Evolutionary conservation across 139 green algal species (phyloP).

Genomic region (Auxenochlorella pyrenoidosa): DNA sequence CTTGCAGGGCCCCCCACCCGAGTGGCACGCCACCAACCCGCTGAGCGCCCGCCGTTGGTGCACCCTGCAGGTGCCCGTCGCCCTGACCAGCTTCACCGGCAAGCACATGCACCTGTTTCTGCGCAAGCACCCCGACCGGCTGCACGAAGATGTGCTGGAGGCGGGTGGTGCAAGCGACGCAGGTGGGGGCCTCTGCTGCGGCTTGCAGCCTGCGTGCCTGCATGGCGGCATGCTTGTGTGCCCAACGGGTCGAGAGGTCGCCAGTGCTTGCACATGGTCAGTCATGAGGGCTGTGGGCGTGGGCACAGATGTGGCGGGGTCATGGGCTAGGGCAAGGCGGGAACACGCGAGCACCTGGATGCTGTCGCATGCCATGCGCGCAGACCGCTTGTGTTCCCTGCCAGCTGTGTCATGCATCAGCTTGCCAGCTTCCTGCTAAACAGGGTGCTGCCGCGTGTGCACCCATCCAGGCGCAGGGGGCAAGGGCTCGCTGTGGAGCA

Average conservation of each 20-base stretch:
- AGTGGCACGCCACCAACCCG: too few relatives aligned
- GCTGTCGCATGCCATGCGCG: too few relatives aligned
- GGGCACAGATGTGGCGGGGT: too few relatives aligned
- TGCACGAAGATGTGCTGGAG: constrained; percentile 82
- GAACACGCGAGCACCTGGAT: too few relatives aligned
- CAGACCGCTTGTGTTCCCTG: neutral
- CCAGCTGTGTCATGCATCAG: neutral
- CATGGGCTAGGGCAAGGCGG: too few relatives aligned
- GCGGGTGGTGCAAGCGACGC: neutral
- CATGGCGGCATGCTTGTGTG: neutral
- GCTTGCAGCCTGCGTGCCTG: neutral
- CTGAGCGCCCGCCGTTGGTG: too few relatives aligned
- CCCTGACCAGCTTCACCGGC: constrained; percentile 48
- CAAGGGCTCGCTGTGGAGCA: constrained; percentile 42
- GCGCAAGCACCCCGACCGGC: constrained; percentile 75
- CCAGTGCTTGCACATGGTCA: too few relatives aligned
- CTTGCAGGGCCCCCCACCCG: too few relatives aligned
- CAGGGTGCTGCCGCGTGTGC: neutral
- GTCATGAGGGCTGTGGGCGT: too few relatives aligned
- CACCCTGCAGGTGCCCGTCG: constrained; percentile 38
- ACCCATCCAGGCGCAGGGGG: neutral
- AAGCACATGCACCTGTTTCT: constrained; percentile 82
- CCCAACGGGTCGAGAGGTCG: too few relatives aligned
- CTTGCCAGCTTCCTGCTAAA: neutral
- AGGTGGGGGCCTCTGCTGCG: too few relatives aligned